Evolutionary conservation across 805 yeast species (phyloP).

Genomic region (Naumovozyma castellii): DNA sequence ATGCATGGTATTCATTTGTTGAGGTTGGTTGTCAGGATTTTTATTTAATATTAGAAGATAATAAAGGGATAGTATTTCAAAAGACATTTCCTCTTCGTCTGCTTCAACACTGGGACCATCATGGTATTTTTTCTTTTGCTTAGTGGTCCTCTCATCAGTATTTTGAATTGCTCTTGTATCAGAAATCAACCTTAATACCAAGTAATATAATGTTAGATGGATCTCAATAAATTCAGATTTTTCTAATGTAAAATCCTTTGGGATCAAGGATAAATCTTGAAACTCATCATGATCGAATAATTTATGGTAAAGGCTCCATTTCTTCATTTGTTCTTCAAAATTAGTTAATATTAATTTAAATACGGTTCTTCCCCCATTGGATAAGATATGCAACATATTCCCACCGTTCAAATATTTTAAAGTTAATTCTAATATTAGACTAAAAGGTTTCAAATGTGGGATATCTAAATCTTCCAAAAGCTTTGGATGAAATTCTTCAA

Average conservation of each 20-base stretch:
- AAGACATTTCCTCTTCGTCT: constrained; percentile 16
- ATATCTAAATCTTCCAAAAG: constrained; percentile 11
- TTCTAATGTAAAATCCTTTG: constrained; percentile 7
- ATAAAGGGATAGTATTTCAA: constrained; percentile 25
- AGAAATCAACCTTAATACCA: constrained; percentile 10
- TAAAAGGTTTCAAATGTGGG: constrained; percentile 19
- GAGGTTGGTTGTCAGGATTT: constrained; percentile 14
- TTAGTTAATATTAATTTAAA: constrained; percentile 1
- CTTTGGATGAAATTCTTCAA: constrained; percentile 23
- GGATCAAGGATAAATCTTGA: neutral
- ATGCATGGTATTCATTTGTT: constrained; percentile 17
- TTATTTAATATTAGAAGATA: constrained; percentile 19
- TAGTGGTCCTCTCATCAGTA: neutral
- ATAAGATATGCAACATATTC: constrained; percentile 13
- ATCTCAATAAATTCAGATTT: constrained; percentile 22
- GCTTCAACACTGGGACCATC: too few species aligned
- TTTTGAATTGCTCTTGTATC: neutral
- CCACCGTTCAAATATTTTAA: constrained; percentile 18
- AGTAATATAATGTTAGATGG: constrained; percentile 23
- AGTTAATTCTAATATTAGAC: constrained; percentile 13
- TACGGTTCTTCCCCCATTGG: constrained; percentile 3
- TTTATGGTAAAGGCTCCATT: constrained; percentile 21
- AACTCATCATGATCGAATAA: constrained; percentile 17
- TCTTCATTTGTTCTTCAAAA: constrained; percentile 15
- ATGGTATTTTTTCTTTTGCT: neutral